A percentile compares a stretch with the other conserved stretches of the same genome.
Conservation (phyloP, 495 filamentous ascomycete genomes). For the Penicillium arizonense region DNA sequence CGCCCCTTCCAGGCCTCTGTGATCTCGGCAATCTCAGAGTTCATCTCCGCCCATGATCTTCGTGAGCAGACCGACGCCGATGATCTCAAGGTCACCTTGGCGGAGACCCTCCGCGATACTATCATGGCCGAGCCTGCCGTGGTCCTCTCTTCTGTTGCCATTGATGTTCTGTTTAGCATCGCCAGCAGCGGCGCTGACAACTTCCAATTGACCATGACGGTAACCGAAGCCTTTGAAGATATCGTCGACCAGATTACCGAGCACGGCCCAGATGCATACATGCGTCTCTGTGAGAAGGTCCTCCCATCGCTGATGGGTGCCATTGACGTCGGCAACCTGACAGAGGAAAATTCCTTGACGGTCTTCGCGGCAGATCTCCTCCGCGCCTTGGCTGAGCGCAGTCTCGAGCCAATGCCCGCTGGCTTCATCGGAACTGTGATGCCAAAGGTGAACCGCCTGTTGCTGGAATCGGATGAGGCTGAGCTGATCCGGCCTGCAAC, state of each 20-base stretch:
- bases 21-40: conserved; percentile 72
- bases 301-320: conserved; percentile 83
- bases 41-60: conserved; percentile 73
- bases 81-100: conserved; percentile 84
- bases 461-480: conserved; percentile 76
- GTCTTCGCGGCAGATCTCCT: conserved; percentile 84
- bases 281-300: conserved; percentile 80
- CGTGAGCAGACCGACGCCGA: conserved; percentile 81
- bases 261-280: conserved; percentile 64
- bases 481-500: conserved; percentile 87
- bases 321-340: conserved; percentile 83
- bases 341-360: conserved; percentile 76
- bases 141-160: conserved; percentile 65
- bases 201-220: conserved; percentile 78
- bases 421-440: conserved; percentile 83
- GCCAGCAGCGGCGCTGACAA: conserved; percentile 84
- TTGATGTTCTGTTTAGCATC: conserved; percentile 86
- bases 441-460: conserved; percentile 79
- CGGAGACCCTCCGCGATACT: conserved; percentile 81
- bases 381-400: conserved; percentile 75
- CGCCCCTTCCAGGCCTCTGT: conserved; percentile 68
- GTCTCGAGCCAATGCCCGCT: conserved; percentile 75
- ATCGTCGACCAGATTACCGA: conserved; percentile 67
- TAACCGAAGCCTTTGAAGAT: conserved; percentile 88
- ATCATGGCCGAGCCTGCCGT: conserved; percentile 74